phyloP scores from a whole-genome alignment of 345 rosid species.

The Syzygium grande region DNA sequence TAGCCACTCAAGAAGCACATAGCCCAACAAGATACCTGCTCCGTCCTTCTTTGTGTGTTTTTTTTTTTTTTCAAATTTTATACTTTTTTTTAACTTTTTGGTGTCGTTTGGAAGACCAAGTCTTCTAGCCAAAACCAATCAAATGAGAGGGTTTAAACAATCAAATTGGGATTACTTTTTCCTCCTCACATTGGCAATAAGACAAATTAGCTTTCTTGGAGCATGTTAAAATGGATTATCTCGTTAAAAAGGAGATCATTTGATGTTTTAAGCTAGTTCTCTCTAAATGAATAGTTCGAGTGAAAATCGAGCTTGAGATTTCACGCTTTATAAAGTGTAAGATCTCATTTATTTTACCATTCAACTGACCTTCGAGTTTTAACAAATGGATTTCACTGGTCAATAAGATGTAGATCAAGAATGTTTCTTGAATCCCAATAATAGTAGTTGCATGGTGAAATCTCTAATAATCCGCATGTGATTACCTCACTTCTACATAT shows the following conservation, averaged over 20 bases:
- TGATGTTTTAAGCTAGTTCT: neutral
- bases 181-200: neutral
- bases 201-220: neutral
- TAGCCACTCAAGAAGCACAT: neutral
- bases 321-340: neutral
- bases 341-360: neutral
- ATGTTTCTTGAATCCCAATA: neutral
- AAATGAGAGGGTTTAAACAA: neutral
- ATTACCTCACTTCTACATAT: neutral
- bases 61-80: neutral
- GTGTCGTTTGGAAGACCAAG: neutral
- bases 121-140: neutral
- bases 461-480: neutral
- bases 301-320: neutral
- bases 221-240: neutral
- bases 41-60: neutral
- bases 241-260: neutral
- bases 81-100: neutral
- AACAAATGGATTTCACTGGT: neutral
- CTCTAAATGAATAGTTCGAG: accelerated
- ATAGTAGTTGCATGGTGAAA: neutral
- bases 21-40: neutral
- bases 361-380: neutral
- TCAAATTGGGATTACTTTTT: neutral
- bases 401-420: neutral